Conservation (phyloP, 164 flowering plant genomes). For the Nelumbo lutea region DNA sequence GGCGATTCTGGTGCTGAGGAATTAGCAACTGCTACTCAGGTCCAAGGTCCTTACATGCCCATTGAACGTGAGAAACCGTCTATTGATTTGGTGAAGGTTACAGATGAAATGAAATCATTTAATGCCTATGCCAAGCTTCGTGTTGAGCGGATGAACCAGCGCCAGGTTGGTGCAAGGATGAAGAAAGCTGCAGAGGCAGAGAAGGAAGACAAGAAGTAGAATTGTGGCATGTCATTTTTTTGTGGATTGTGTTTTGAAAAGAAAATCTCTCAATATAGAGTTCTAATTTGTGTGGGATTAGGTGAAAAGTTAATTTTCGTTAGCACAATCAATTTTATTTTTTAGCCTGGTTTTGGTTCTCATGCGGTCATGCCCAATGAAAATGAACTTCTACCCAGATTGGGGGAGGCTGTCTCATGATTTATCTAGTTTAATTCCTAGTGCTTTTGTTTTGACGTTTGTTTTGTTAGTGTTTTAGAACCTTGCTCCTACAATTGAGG, state of each 20-base stretch:
- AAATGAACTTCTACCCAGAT: too few relatives aligned
- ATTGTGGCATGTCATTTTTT: not conserved
- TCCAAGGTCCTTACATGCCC: constrained; percentile 38
- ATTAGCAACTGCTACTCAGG: not conserved
- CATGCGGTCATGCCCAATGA: too few relatives aligned
- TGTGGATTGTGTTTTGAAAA: not conserved
- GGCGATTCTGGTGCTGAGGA: constrained; percentile 46
- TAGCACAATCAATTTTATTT: too few relatives aligned
- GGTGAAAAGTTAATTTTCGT: too few relatives aligned
- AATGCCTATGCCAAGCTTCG: constrained; percentile 52
- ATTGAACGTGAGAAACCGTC: constrained; percentile 36
- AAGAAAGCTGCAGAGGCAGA: constrained; percentile 9
- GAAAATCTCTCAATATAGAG: too few relatives aligned
- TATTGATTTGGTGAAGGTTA: constrained; percentile 13
- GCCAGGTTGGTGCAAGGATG: constrained; percentile 15
- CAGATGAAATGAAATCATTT: constrained; percentile 42
- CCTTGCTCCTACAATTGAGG: too few relatives aligned
- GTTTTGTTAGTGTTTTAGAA: too few relatives aligned
- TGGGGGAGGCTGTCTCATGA: too few relatives aligned
- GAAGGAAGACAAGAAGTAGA: constrained; percentile 55
- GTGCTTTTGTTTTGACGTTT: too few relatives aligned
- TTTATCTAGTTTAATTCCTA: too few relatives aligned
- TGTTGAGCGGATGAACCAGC: constrained; percentile 34
- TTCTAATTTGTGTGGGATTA: too few relatives aligned
- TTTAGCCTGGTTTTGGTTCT: too few relatives aligned